A percentile compares a stretch with the other conserved stretches of the same genome.
phyloP scores from a whole-genome alignment of 2,329 filamentous ascomycete genomes.

The Cladophialophora psammophila region DNA sequence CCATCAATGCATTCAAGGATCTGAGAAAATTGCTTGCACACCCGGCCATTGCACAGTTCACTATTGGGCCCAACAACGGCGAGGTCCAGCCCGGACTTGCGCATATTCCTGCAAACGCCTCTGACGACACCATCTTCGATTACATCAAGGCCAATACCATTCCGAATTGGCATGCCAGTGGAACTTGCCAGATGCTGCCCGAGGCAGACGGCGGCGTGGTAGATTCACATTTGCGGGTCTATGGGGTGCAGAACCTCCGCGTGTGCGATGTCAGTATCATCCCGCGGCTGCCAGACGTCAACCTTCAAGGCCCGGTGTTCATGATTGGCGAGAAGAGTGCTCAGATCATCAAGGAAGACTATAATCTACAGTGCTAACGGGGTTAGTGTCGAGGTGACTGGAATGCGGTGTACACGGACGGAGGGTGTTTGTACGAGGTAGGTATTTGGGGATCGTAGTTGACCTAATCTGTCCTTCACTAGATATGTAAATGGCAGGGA shows the following conservation, averaged over 20 bases:
- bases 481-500: not conserved
- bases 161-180: constrained; percentile 42
- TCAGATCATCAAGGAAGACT: constrained; percentile 45
- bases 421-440: not conserved
- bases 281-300: constrained; percentile 46
- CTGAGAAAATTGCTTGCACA: constrained; percentile 40
- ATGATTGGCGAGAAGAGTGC: constrained; percentile 46
- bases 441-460: not conserved
- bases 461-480: not conserved
- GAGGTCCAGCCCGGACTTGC: constrained; percentile 20
- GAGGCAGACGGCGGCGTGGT: constrained; percentile 45
- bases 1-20: constrained; percentile 40
- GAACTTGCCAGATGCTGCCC: constrained; percentile 47
- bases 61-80: constrained; percentile 44
- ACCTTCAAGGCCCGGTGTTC: constrained; percentile 47
- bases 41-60: constrained; percentile 42
- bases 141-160: constrained; percentile 38
- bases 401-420: not conserved
- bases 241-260: constrained; percentile 44
- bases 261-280: constrained; percentile 47
- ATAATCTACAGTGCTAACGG: constrained; percentile 9
- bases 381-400: not conserved
- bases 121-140: constrained; percentile 40
- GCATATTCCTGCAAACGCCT: constrained; percentile 34
- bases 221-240: constrained; percentile 42